These are phyloP conservation scores for Neltuma alba DNA, from an alignment of 306 rosid species.

Conservation along the genomic window DNA sequence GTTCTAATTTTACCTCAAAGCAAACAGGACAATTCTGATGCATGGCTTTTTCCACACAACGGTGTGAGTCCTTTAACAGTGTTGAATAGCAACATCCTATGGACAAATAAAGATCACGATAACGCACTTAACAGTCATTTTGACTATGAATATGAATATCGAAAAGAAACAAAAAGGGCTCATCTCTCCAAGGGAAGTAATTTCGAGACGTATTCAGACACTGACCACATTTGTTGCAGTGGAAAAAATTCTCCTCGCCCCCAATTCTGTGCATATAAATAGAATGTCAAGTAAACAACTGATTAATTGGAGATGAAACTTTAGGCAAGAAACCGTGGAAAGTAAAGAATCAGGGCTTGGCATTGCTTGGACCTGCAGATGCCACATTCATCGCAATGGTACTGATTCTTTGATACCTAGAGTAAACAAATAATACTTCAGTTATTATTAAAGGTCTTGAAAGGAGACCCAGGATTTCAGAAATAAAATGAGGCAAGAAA, in stretches of 20 bases:
- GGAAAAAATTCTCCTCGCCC: slow-evolving; percentile 71
- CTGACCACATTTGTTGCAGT: slow-evolving; percentile 73
- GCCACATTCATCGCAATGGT: slow-evolving; percentile 83
- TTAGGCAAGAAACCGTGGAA: not conserved
- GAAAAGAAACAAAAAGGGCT: slow-evolving; percentile 20
- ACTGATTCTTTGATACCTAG: slow-evolving; percentile 58
- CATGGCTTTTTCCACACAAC: slow-evolving; percentile 46
- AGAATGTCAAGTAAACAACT: not conserved
- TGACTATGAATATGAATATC: not conserved
- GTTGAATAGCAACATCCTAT: slow-evolving; percentile 42
- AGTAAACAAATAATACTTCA: not conserved
- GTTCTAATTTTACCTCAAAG: slow-evolving; percentile 38
- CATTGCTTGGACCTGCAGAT: slow-evolving; percentile 60
- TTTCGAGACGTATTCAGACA: slow-evolving; percentile 6
- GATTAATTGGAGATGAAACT: not conserved
- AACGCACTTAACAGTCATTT: slow-evolving; percentile 1
- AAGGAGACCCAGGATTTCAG: not conserved
- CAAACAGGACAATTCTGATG: slow-evolving; percentile 47
- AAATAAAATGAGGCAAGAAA: slow-evolving; percentile 30
- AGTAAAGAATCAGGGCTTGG: slow-evolving; percentile 2
- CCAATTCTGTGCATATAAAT: slow-evolving; percentile 52
- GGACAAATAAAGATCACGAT: slow-evolving; percentile 13
- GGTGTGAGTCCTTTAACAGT: slow-evolving; percentile 40
- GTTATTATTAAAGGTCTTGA: not conserved
- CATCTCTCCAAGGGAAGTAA: not conserved